Conservation (phyloP, 2,329 filamentous ascomycete genomes). For the Cladosporium sp. region DNA sequence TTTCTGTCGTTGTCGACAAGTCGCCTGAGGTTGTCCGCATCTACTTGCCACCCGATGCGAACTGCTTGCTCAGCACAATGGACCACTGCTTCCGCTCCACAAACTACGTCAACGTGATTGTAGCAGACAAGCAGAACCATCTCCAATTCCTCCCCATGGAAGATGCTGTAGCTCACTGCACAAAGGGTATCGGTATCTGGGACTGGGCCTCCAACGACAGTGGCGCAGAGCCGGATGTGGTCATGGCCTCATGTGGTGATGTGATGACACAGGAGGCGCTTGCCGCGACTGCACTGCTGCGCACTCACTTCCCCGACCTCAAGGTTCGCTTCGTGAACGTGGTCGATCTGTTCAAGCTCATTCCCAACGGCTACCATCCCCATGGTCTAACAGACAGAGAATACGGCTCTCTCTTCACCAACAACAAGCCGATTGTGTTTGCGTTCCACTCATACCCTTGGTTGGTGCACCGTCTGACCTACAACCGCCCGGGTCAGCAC, state of each 20-base stretch:
- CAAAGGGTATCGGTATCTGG: slow-evolving; percentile 78
- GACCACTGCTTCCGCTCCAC: slow-evolving; percentile 71
- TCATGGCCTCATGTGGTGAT: slow-evolving; percentile 77
- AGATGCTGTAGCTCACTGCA: slow-evolving; percentile 71
- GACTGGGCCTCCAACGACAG: slow-evolving; percentile 72
- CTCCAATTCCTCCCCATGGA: slow-evolving; percentile 75
- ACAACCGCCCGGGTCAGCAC: slow-evolving; percentile 67
- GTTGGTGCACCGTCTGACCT: slow-evolving; percentile 75
- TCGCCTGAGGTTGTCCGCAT: slow-evolving; percentile 77
- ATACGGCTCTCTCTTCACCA: slow-evolving; percentile 70
- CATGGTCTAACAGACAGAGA: slow-evolving; percentile 69
- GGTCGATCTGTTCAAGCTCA: slow-evolving; percentile 78
- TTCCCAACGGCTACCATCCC: slow-evolving; percentile 67
- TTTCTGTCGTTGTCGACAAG: slow-evolving; percentile 78
- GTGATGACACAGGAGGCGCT: slow-evolving; percentile 72
- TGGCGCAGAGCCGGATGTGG: slow-evolving; percentile 67
- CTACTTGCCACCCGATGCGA: slow-evolving; percentile 77
- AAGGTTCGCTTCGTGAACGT: slow-evolving; percentile 80
- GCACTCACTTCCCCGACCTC: slow-evolving; percentile 69
- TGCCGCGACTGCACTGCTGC: slow-evolving; percentile 71
- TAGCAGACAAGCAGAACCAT: slow-evolving; percentile 78
- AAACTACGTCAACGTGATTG: slow-evolving; percentile 81
- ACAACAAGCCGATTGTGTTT: slow-evolving; percentile 72
- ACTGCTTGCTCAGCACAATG: slow-evolving; percentile 73
- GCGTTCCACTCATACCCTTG: slow-evolving; percentile 85